Conservation (phyloP, 2,329 filamentous ascomycete species). For the Gliomastix tumulicola region DNA sequence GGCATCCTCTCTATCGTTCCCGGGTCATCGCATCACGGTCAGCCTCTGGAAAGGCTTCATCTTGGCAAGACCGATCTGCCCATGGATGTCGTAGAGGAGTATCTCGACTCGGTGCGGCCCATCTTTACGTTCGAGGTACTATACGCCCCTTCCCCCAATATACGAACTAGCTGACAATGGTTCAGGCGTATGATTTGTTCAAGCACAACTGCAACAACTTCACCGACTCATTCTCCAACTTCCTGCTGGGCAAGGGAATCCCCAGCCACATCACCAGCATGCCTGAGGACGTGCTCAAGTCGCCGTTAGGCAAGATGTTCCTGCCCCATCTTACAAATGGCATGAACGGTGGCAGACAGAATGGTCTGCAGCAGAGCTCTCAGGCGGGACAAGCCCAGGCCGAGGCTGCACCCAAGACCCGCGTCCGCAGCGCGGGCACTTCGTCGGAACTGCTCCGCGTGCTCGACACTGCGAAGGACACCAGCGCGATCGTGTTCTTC, state of each 20-base stretch:
- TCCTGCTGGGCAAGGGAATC: slow-evolving; percentile 81
- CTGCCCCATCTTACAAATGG: slow-evolving; percentile 59
- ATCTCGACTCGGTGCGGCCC: slow-evolving; percentile 73
- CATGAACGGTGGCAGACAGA: slow-evolving; percentile 39
- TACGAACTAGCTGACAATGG: no score
- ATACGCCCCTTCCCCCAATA: no score
- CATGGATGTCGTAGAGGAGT: slow-evolving; percentile 76
- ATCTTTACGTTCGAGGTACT: slow-evolving; percentile 74
- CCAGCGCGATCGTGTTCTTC: slow-evolving; percentile 83
- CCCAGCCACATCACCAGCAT: slow-evolving; percentile 81
- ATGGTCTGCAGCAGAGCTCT: slow-evolving; percentile 38
- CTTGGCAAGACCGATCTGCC: slow-evolving; percentile 76
- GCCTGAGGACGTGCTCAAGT: slow-evolving; percentile 77
- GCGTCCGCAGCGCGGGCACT: slow-evolving; percentile 55
- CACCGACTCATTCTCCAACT: slow-evolving; percentile 84
- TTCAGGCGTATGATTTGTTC: slow-evolving; percentile 77
- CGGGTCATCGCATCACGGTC: slow-evolving; percentile 79
- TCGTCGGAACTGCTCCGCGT: slow-evolving; percentile 18
- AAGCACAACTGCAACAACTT: slow-evolving; percentile 98
- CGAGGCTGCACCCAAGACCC: slow-evolving; percentile 4
- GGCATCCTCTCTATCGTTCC: slow-evolving; percentile 77
- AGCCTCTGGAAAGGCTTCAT: slow-evolving; percentile 66
- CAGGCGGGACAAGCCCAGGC: slow-evolving; percentile 8
- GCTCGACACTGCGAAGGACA: slow-evolving; percentile 52
- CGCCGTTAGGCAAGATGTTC: slow-evolving; percentile 83